Evolutionary conservation across 2,329 filamentous ascomycete genomes (phyloP), one percentile per base, ranked within the genome.

Genomic region (Dactylellina sp.): DNA sequence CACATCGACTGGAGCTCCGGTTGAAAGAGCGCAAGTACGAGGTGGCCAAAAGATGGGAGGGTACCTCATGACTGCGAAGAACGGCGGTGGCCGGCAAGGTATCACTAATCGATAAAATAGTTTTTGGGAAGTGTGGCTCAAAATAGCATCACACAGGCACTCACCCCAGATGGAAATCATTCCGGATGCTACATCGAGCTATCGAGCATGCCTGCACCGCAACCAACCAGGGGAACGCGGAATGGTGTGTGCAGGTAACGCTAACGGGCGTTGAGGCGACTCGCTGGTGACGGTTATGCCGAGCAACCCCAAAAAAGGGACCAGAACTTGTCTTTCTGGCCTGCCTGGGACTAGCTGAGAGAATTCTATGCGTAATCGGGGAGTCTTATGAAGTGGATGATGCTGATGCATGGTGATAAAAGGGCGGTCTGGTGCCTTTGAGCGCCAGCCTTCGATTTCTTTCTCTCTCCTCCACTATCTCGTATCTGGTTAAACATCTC

Each of bases 121-220:
- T 32, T 32, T 5, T 5, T 32, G 35, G 7, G 20, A 14, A n/a
- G n/a, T n/a, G 22, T 12, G 22, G 59, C 24, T 56, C 60, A 74
- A 72, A 74, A 66, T 65, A 72, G 68, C 28, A 72, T 53, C 68
- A 65, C 46, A 46, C 40, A 55, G 20, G 35, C 28, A 32, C 5
- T 32, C 42, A 28, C 35, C 57, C 60, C 46, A 59, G 52, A 53
- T 49, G 68, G 61, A 53, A 60, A 65, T 64, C 53, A 65, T 60
- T 61, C 70, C 60, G 61, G 20, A 66, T 74, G 61, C 61, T 66
- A 70, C 64, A 47, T 61, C 28, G n/a, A n/a, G n/a, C n/a, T n/a
- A n/a, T n/a, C 55, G 39, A 50, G 18, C 46, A 52, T 68, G 63
- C 63, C 63, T 53, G 53, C 46, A 60, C 56, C 56, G 42, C 35